Evolutionary conservation across 1,139 yeast species (phyloP), one percentile per base, ranked within the genome.

Genomic region (Diutina neorugosa): DNA sequence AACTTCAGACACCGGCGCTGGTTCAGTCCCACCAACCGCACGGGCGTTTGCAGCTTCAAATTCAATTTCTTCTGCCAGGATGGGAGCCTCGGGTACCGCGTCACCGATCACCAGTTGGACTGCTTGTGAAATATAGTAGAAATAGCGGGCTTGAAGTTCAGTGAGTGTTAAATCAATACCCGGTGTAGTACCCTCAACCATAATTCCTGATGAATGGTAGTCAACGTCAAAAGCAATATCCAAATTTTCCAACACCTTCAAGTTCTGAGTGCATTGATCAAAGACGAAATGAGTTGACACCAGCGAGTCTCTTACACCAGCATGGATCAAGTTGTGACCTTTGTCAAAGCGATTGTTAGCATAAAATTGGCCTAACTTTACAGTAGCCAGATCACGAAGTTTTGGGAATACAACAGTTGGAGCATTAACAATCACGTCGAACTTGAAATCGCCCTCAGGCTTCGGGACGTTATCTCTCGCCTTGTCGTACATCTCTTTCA

Each of bases 391-490:
- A 62, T 93, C 93, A 60, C 77, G 73, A 1, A 80, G 58, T 53
- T 76, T 77, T 0, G 98, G 97, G 60, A 89, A 88, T 1, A 86
- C 81, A 51, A 93, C 71, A 12, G 84, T 84, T 0, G 98, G 99
- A 0, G 98, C 90, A 53, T 80, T 77, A 14, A 93, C 73, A 20
- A 81, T 67, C 37, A 94, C 68, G 61, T 90, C 86, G 62, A 93
- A 79, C 58, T 82, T 82, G 66, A 89, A 82, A 58, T 76, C 40
- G 9, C 40, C 40, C 78, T 52, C 71, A 77, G 0, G 86, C 81
- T 57, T 74, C 76, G 54, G 84, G 0, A 98, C 97, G 12, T 91
- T 88, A 60, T 86, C 89, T 57, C 98, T 77, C 0, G 98, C 96
- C 18, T 80, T 73, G 61, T 93, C 98, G 65, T 86, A 93, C 16